Evolutionary conservation across 75 land plant species (phyloP).

Genomic region (Picea glauca): DNA sequence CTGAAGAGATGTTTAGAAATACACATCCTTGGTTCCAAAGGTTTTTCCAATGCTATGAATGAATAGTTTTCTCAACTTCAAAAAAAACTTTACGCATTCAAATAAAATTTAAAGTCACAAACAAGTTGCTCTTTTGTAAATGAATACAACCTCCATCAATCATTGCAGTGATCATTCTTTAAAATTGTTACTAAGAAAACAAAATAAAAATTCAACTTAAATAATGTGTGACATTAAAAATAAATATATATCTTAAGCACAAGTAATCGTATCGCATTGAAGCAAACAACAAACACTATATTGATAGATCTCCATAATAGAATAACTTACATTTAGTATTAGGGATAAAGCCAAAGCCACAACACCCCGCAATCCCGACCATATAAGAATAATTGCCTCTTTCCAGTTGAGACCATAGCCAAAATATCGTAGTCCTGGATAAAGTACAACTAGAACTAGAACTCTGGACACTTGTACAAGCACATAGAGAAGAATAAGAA

Average conservation of each 20-base stretch:
- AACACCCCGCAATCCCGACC: slow-evolving; percentile 94
- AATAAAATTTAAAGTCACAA: too few relatives aligned
- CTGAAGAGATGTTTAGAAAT: too few relatives aligned
- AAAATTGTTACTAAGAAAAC: too few relatives aligned
- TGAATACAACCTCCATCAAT: too few relatives aligned
- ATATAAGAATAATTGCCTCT: slow-evolving; percentile 68
- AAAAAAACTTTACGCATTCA: too few relatives aligned
- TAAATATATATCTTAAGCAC: background rate
- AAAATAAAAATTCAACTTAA: too few relatives aligned
- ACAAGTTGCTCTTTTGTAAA: too few relatives aligned
- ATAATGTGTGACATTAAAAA: background rate
- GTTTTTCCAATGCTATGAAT: too few relatives aligned
- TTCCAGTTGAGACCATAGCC: slow-evolving; percentile 91
- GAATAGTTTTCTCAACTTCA: too few relatives aligned
- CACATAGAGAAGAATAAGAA: slow-evolving; percentile 58
- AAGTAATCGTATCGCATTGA: too few relatives aligned
- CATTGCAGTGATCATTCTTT: too few relatives aligned
- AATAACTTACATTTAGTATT: background rate
- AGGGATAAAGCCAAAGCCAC: slow-evolving; percentile 75
- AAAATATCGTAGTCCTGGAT: slow-evolving; percentile 63
- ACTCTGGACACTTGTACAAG: slow-evolving; percentile 69
- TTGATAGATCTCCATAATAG: background rate
- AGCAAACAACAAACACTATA: background rate
- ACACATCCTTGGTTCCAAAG: too few relatives aligned
- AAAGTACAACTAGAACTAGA: slow-evolving; percentile 61